phyloP scores from a whole-genome alignment of 768 basidiomycete genomes.

The Lentinula edodes region DNA sequence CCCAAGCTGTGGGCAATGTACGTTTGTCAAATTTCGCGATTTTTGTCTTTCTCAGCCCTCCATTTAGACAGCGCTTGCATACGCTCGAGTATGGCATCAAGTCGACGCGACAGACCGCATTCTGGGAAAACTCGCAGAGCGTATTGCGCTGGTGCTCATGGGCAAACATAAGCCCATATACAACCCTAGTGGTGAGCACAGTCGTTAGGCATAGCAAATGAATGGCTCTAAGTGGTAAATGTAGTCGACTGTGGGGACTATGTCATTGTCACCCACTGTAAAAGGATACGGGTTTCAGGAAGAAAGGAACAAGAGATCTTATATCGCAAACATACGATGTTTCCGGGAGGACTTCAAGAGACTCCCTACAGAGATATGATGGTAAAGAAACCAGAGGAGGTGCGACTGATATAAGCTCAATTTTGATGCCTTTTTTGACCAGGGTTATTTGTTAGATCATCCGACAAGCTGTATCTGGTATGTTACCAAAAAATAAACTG shows the following conservation, averaged over 20 bases:
- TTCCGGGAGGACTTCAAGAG: conserved; percentile 90
- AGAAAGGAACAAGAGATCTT: conserved; percentile 82
- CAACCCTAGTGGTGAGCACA: conserved; percentile 74
- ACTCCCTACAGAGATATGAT: conserved; percentile 82
- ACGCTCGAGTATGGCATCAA: conserved; percentile 94
- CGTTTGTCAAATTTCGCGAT: conserved; percentile 16
- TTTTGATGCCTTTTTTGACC: conserved; percentile 1
- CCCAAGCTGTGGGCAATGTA: conserved; percentile 80
- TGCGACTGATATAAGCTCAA: conserved; percentile 29
- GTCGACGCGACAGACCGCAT: conserved; percentile 87
- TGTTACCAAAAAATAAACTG: conserved; percentile 98
- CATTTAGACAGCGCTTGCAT: conserved; percentile 84
- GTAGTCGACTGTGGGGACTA: conserved; percentile 97
- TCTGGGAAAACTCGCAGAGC: conserved; percentile 91
- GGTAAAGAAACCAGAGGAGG: conserved; percentile 84
- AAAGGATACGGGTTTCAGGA: conserved; percentile 81
- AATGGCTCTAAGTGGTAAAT: background rate
- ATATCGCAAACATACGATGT: conserved; percentile 89
- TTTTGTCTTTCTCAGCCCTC: background rate
- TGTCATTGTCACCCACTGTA: conserved; percentile 89
- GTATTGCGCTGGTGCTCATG: conserved; percentile 95
- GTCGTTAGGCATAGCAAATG: background rate
- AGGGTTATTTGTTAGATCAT: conserved; percentile 61
- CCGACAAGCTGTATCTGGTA: conserved; percentile 91
- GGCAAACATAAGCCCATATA: conserved; percentile 99